Conservation (phyloP, 1,284 basidiomycete genomes). For the Ustilago trichophora region DNA sequence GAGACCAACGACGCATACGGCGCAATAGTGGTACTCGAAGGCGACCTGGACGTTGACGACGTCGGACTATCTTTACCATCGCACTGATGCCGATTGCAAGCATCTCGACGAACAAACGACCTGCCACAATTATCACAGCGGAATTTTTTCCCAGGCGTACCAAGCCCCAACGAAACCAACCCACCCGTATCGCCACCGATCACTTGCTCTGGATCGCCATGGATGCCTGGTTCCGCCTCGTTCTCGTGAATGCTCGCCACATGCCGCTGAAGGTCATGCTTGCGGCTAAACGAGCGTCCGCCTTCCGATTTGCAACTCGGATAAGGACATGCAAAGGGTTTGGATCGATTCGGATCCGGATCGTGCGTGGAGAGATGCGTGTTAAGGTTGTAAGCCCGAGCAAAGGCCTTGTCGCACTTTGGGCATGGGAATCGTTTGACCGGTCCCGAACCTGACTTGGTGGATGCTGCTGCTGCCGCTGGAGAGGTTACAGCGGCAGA, state of each 20-base stretch:
- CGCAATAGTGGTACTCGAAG: conserved; percentile 13
- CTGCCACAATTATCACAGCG: conserved; percentile 57
- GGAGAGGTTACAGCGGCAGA: no score
- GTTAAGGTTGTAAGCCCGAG: conserved; percentile 87
- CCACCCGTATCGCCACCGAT: conserved; percentile 44
- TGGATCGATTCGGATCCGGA: conserved; percentile 76
- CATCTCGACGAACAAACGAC: conserved; percentile 62
- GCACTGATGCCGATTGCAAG: conserved; percentile 58
- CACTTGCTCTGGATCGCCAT: conserved; percentile 50
- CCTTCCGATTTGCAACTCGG: conserved; percentile 71
- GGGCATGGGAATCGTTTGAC: conserved; percentile 61
- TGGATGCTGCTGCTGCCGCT: conserved; percentile 2
- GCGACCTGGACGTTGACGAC: conserved; percentile 15
- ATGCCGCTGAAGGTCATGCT: conserved; percentile 86
- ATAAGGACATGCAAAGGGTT: conserved; percentile 84
- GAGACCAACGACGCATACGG: no score
- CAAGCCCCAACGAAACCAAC: conserved; percentile 54
- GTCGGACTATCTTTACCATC: conserved; percentile 22
- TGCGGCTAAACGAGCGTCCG: conserved; percentile 84
- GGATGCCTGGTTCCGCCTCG: conserved; percentile 58
- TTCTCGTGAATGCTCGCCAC: conserved; percentile 78
- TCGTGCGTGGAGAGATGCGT: conserved; percentile 90
- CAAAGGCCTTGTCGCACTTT: conserved; percentile 74
- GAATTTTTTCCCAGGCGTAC: conserved; percentile 62
- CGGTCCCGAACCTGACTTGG: conserved; percentile 16